Evolutionary conservation across 1,139 yeast genomes (phyloP).

Genomic region (Meyerozyma sp.): DNA sequence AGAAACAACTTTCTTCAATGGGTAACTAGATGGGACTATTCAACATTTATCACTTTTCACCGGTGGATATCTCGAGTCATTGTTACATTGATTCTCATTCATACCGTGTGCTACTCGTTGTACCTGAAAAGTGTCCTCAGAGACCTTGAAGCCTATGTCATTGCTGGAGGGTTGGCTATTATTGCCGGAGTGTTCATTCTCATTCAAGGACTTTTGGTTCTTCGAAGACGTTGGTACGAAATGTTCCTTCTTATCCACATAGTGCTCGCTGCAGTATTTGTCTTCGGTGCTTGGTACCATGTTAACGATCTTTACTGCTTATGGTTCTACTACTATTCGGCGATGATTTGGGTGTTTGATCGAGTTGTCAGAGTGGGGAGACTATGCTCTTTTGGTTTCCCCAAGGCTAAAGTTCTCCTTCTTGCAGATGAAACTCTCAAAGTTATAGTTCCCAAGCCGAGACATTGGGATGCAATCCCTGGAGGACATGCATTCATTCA

Average conservation of each 20-base stretch:
- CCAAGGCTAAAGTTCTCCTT: slow-evolving; percentile 22
- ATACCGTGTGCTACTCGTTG: slow-evolving; percentile 30
- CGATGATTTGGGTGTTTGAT: slow-evolving; percentile 26
- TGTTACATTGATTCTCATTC: slow-evolving; percentile 32
- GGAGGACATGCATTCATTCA: slow-evolving; percentile 34
- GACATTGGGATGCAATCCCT: slow-evolving; percentile 25
- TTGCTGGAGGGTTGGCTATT: slow-evolving; percentile 5
- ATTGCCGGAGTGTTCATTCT: slow-evolving; percentile 1
- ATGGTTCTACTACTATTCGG: slow-evolving; percentile 13
- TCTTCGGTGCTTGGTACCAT: slow-evolving; percentile 44
- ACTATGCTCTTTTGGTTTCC: slow-evolving; percentile 23
- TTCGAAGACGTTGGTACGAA: slow-evolving; percentile 42
- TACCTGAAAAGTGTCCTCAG: slow-evolving; percentile 16
- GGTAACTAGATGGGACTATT: slow-evolving; percentile 56
- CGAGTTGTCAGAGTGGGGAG: slow-evolving; percentile 19
- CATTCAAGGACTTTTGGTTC: slow-evolving; percentile 17
- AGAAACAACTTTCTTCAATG: slow-evolving; percentile 54
- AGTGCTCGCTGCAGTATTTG: slow-evolving; percentile 32
- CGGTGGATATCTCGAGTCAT: slow-evolving; percentile 53
- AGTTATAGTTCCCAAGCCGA: slow-evolving; percentile 28
- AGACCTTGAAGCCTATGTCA: slow-evolving; percentile 9
- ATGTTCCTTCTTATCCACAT: slow-evolving; percentile 39
- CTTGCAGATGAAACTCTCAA: slow-evolving; percentile 14
- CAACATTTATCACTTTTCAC: slow-evolving; percentile 55
- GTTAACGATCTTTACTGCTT: slow-evolving; percentile 13